Evolutionary conservation across 1,284 basidiomycete species (phyloP).

Genomic region (Bondarzewia mesenterica): DNA sequence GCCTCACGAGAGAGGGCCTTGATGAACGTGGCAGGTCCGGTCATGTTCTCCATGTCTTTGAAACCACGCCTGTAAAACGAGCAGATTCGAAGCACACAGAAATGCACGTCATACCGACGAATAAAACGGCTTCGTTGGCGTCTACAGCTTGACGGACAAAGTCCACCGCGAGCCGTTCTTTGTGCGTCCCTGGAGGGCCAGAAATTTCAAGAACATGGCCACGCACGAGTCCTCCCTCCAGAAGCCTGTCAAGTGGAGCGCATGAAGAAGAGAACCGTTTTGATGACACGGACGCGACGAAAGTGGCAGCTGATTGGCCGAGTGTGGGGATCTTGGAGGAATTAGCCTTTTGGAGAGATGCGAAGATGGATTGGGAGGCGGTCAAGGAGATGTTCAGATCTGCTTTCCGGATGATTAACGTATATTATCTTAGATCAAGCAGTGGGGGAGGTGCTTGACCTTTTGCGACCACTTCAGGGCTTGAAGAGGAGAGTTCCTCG

Average conservation of each 20-base stretch:
- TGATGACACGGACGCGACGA: slow-evolving; percentile 25
- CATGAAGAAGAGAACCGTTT: slow-evolving; percentile 34
- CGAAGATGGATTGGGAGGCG: slow-evolving; percentile 36
- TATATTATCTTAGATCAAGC: background rate
- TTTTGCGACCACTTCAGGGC: slow-evolving; percentile 34
- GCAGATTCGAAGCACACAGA: no score
- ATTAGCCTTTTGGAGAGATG: slow-evolving; percentile 26
- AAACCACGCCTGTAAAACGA: no score
- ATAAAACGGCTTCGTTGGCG: slow-evolving; percentile 41
- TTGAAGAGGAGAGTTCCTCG: slow-evolving; percentile 32
- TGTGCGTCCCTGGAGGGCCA: slow-evolving; percentile 63
- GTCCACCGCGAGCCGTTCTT: slow-evolving; percentile 43
- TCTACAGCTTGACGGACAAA: slow-evolving; percentile 40
- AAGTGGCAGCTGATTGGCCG: slow-evolving; percentile 49
- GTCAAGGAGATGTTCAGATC: slow-evolving; percentile 38
- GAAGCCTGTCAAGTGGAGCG: slow-evolving; percentile 42
- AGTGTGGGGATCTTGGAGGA: slow-evolving; percentile 22
- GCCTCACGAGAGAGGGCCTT: slow-evolving; percentile 27
- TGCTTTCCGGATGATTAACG: slow-evolving; percentile 17
- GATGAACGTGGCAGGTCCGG: slow-evolving; percentile 36
- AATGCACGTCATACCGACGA: slow-evolving; percentile 49
- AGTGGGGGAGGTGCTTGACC: slow-evolving; percentile 22
- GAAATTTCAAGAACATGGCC: slow-evolving; percentile 64
- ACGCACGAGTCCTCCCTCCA: slow-evolving; percentile 50
- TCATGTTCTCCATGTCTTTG: slow-evolving; percentile 65